phyloP scores from a whole-genome alignment of 257 asterid genomes.

The Solanum chilense region DNA sequence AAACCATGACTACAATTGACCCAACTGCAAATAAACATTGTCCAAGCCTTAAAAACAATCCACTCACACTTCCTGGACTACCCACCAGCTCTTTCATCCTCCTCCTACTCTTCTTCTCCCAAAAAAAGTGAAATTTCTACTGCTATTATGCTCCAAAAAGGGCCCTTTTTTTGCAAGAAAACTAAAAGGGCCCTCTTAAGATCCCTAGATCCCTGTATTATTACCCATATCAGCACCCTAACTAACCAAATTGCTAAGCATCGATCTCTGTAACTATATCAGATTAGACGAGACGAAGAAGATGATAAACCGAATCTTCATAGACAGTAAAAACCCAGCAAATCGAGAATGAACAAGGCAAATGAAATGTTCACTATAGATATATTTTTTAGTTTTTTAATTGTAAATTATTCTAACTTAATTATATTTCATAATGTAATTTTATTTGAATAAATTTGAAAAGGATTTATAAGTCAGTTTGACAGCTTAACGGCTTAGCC shows the following conservation, averaged over 20 bases:
- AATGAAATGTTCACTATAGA: neutral
- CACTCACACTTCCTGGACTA: conserved; percentile 72
- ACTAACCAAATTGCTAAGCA: neutral
- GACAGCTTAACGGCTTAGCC: neutral
- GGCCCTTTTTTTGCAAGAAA: conserved; percentile 21
- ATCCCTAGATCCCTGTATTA: conserved; percentile 37
- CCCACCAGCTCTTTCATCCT: conserved; percentile 73
- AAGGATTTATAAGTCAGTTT: neutral
- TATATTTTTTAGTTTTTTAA: neutral
- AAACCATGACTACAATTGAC: conserved; percentile 80
- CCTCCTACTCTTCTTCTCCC: neutral
- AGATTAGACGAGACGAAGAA: neutral
- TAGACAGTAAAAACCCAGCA: neutral
- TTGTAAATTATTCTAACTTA: no score
- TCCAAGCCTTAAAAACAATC: conserved; percentile 64
- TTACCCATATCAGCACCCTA: conserved; percentile 22
- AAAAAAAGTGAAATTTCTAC: neutral
- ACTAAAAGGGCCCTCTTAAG: conserved; percentile 42
- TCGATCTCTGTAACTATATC: neutral
- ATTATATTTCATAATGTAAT: no score
- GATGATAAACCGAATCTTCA: neutral
- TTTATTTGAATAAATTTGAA: no score
- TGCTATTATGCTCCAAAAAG: conserved; percentile 1
- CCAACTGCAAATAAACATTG: conserved; percentile 80
- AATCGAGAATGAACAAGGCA: neutral